Conservation (phyloP, 2,329 filamentous ascomycete genomes). For the Immersiporthe knoxdaviesiana region DNA sequence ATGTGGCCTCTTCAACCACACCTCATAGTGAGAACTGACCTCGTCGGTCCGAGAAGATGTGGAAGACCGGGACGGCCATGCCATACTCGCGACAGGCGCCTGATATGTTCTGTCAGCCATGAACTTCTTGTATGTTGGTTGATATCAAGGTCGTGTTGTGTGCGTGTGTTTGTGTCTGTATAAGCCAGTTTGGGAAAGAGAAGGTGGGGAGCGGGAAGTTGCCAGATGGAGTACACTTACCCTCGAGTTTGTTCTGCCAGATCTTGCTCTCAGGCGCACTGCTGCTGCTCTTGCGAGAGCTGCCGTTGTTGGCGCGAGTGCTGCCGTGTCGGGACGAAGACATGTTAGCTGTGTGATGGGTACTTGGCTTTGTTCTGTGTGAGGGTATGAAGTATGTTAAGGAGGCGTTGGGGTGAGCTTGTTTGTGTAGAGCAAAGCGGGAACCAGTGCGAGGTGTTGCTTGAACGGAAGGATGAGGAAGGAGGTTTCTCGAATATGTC, state of each 20-base stretch:
- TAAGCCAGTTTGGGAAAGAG: too few species aligned
- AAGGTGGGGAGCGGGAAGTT: too few species aligned
- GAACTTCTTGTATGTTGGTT: neutral
- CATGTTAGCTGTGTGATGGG: slow-evolving; percentile 23
- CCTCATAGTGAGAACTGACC: slow-evolving; percentile 34
- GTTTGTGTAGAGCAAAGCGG: neutral
- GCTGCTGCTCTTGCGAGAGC: slow-evolving; percentile 25
- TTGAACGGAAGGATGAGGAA: neutral
- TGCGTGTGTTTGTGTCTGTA: neutral
- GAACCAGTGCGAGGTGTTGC: neutral
- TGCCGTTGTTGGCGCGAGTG: slow-evolving; percentile 17
- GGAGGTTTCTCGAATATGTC: neutral
- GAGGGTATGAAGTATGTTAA: neutral
- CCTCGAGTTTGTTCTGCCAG: slow-evolving; percentile 41
- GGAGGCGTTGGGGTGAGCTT: neutral
- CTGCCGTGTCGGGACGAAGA: slow-evolving; percentile 28
- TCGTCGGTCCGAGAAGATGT: slow-evolving; percentile 41
- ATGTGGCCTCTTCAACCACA: slow-evolving; percentile 5
- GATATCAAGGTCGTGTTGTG: neutral
- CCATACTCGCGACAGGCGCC: slow-evolving; percentile 39
- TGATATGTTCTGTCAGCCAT: slow-evolving; percentile 28
- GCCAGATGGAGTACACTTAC: too few species aligned
- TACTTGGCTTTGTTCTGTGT: slow-evolving; percentile 1
- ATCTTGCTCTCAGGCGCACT: slow-evolving; percentile 31
- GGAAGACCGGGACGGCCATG: slow-evolving; percentile 37